Percentiles rank a stretch among this genome's conserved stretches.
phyloP scores from a whole-genome alignment of 1,284 basidiomycete genomes.

The Marasmius sp. region DNA sequence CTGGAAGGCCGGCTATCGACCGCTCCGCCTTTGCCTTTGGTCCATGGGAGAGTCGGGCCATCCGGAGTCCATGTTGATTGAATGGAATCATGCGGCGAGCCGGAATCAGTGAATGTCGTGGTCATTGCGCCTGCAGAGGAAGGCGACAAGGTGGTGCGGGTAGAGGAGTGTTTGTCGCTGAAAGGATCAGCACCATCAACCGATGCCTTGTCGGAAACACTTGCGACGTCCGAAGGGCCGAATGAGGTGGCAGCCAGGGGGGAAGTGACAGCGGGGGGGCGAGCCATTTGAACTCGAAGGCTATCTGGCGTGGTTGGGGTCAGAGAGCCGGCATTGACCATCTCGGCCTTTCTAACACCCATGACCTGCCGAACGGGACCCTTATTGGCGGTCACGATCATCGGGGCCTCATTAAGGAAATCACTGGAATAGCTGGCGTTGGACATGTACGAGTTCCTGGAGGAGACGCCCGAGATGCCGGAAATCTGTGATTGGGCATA shows the following conservation, averaged over 20 bases:
- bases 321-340: constrained; percentile 57
- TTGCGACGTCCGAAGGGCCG: constrained; percentile 63
- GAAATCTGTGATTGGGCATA: constrained; percentile 57
- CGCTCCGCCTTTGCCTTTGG: constrained; percentile 25
- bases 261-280: constrained; percentile 52
- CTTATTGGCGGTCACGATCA: constrained; percentile 71
- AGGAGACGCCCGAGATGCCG: constrained; percentile 49
- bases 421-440: constrained; percentile 75
- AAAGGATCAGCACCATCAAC: constrained; percentile 57
- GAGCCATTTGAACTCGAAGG: constrained; percentile 39
- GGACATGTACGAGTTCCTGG: constrained; percentile 71
- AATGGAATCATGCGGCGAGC: constrained; percentile 25
- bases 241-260: constrained; percentile 73
- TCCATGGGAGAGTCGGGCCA: constrained; percentile 41
- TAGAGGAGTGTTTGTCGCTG: constrained; percentile 55
- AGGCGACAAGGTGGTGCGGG: constrained; percentile 32
- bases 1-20: constrained; percentile 54
- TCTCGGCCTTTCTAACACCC: constrained; percentile 75
- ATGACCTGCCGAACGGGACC: constrained; percentile 69
- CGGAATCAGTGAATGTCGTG: constrained; percentile 39
- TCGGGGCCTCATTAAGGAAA: constrained; percentile 75
- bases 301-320: constrained; percentile 34
- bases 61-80: constrained; percentile 36
- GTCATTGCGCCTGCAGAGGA: constrained; percentile 39
- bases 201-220: constrained; percentile 49